Evolutionary conservation across 1,284 basidiomycete genomes (phyloP).

Genomic region (Ceratobasidium sp.): DNA sequence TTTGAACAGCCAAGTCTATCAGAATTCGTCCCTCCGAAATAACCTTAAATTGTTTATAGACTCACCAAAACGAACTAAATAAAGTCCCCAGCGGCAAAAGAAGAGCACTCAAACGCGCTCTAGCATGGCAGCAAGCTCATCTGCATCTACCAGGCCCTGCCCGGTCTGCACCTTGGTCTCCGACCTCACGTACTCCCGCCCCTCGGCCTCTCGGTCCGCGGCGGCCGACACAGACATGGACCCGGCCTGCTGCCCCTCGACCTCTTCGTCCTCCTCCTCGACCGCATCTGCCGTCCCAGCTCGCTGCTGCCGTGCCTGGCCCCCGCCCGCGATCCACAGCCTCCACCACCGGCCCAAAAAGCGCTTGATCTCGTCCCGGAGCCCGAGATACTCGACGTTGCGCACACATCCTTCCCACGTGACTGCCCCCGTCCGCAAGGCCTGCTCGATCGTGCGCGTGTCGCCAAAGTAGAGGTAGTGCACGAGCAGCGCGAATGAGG

Average conservation of each 20-base stretch:
- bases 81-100: conserved; percentile 23
- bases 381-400: conserved; percentile 81
- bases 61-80: conserved; percentile 17
- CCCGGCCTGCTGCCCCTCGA: not conserved
- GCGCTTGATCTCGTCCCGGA: conserved; percentile 62
- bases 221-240: conserved; percentile 10
- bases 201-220: conserved; percentile 41
- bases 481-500: conserved; percentile 74
- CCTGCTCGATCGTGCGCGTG: conserved; percentile 67
- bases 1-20: not conserved
- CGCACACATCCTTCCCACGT: conserved; percentile 82
- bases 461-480: conserved; percentile 83
- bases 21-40: not conserved
- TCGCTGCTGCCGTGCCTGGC: conserved; percentile 13
- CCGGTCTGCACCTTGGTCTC: conserved; percentile 42
- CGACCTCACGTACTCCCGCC: conserved; percentile 14
- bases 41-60: not conserved
- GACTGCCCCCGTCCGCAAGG: conserved; percentile 67
- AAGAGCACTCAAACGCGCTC: conserved; percentile 34
- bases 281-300: conserved; percentile 23
- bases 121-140: conserved; percentile 43
- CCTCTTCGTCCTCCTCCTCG: conserved; percentile 35
- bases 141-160: conserved; percentile 43
- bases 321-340: conserved; percentile 32
- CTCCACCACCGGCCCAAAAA: conserved; percentile 42